These are phyloP conservation scores for Strobilomyces confusus DNA, from an alignment of 768 basidiomycete species.

Conservation along the genomic window DNA sequence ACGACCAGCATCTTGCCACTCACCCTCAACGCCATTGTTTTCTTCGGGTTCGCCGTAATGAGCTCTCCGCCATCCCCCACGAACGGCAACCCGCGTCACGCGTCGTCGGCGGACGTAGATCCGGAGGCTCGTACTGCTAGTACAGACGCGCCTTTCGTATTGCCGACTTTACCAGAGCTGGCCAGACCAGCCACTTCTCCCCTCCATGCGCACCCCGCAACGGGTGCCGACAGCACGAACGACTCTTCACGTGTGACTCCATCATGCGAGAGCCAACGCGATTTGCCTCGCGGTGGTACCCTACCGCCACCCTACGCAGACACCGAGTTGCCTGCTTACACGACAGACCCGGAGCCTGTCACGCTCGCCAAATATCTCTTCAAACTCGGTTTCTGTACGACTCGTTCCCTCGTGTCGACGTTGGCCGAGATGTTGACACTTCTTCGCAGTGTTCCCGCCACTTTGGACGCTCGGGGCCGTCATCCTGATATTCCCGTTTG, in stretches of 20 bases:
- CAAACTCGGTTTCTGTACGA: conserved; percentile 48
- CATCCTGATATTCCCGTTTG: conserved; percentile 40
- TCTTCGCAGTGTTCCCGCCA: conserved; percentile 38
- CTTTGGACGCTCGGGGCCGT: conserved; percentile 43
- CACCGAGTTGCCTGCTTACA: conserved; percentile 33
- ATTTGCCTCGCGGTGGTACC: conserved; percentile 10
- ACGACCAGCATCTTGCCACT: background rate
- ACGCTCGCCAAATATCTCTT: conserved; percentile 48
- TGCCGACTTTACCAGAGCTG: conserved; percentile 8
- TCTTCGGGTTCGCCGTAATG: background rate
- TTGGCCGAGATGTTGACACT: conserved; percentile 5
- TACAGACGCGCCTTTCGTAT: background rate
- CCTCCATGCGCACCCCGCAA: conserved; percentile 3
- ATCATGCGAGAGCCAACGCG: conserved; percentile 32
- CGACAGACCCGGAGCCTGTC: conserved; percentile 32
- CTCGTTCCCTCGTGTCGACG: background rate
- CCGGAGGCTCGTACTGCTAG: conserved; percentile 20
- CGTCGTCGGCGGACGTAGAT: conserved; percentile 5
- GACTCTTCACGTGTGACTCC: conserved; percentile 30
- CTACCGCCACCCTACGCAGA: conserved; percentile 32
- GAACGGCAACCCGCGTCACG: conserved; percentile 14
- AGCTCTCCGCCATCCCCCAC: conserved; percentile 3
- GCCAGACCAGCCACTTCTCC: conserved; percentile 4
- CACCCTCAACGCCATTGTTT: background rate
- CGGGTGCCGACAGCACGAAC: conserved; percentile 15